Evolutionary conservation across 371 early-diverging fungal genomes (phyloP).

Genomic region (Mucor lusitanicus): DNA sequence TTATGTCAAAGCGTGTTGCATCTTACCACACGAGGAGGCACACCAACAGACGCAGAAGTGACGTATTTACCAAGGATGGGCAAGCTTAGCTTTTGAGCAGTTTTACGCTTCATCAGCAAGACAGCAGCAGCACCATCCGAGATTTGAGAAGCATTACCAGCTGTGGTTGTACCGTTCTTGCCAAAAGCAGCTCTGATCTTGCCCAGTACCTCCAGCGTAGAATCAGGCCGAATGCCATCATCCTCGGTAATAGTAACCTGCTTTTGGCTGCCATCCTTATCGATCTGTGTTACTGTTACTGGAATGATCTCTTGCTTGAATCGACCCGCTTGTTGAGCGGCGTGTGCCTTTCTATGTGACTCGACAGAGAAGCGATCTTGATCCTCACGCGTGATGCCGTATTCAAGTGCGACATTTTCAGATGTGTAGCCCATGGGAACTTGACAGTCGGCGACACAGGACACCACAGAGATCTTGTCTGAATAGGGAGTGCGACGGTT

Average conservation of each 20-base stretch:
- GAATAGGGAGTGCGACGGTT: constrained; percentile 73
- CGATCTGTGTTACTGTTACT: constrained; percentile 75
- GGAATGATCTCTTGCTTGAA: constrained; percentile 95
- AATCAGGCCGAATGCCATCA: constrained; percentile 92
- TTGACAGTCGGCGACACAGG: constrained; percentile 80
- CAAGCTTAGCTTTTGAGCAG: constrained; percentile 85
- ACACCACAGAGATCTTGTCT: constrained; percentile 56
- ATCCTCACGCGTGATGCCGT: constrained; percentile 76
- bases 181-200: constrained; percentile 93
- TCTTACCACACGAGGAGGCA: constrained; percentile 87
- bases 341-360: constrained; percentile 81
- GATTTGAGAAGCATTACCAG: constrained; percentile 98
- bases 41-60: constrained; percentile 86
- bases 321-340: constrained; percentile 88
- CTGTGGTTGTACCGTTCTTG: constrained; percentile 94
- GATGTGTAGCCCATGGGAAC: constrained; percentile 93
- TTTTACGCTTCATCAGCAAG: constrained; percentile 91
- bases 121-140: constrained; percentile 99
- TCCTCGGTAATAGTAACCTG: constrained; percentile 62
- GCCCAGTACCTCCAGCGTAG: constrained; percentile 79
- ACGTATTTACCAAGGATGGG: constrained; percentile 90
- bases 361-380: constrained; percentile 90
- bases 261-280: constrained; percentile 58
- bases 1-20: too few species aligned
- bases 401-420: constrained; percentile 94